These are phyloP conservation scores for Pythium guiyangense DNA, from an alignment of 352 stramenopile species.

Conservation along the genomic window DNA sequence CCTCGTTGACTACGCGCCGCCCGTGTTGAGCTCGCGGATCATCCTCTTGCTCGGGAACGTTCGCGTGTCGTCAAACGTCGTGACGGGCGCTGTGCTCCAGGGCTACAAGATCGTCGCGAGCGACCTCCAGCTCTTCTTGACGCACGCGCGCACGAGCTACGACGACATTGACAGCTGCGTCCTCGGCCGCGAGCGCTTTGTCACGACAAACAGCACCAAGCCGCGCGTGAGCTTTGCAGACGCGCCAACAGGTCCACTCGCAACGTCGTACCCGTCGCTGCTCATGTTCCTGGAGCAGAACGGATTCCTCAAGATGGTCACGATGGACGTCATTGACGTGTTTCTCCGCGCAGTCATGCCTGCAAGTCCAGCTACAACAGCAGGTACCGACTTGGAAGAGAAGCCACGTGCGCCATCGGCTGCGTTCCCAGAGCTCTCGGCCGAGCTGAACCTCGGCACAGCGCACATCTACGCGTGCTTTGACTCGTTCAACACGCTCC, in stretches of 20 bases:
- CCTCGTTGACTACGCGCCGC: conserved; percentile 74
- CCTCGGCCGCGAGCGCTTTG: conserved; percentile 65
- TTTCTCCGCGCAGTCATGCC: conserved; percentile 71
- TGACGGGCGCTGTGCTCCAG: conserved; percentile 79
- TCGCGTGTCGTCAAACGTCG: conserved; percentile 79
- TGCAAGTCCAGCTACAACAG: conserved; percentile 14
- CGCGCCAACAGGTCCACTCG: conserved; percentile 1
- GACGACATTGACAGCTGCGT: conserved; percentile 68
- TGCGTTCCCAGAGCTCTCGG: conserved; percentile 58
- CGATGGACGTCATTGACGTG: conserved; percentile 81
- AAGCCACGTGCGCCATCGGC: conserved; percentile 27
- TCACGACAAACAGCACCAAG: conserved; percentile 23
- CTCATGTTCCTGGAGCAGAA: conserved; percentile 79
- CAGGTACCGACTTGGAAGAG: conserved; percentile 18
- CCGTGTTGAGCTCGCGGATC: conserved; percentile 50
- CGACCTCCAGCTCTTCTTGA: conserved; percentile 76
- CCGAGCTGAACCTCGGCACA: conserved; percentile 80
- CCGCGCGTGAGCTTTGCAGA: conserved; percentile 46
- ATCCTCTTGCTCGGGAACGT: conserved; percentile 76
- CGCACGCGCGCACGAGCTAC: conserved; percentile 51
- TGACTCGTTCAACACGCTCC: conserved; percentile 85
- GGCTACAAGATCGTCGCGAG: conserved; percentile 79
- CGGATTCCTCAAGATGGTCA: conserved; percentile 80
- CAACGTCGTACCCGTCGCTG: conserved; percentile 53
- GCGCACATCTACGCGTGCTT: conserved; percentile 88